phyloP scores from a whole-genome alignment of 2,329 filamentous ascomycete species.

The Beauveria sp. region DNA sequence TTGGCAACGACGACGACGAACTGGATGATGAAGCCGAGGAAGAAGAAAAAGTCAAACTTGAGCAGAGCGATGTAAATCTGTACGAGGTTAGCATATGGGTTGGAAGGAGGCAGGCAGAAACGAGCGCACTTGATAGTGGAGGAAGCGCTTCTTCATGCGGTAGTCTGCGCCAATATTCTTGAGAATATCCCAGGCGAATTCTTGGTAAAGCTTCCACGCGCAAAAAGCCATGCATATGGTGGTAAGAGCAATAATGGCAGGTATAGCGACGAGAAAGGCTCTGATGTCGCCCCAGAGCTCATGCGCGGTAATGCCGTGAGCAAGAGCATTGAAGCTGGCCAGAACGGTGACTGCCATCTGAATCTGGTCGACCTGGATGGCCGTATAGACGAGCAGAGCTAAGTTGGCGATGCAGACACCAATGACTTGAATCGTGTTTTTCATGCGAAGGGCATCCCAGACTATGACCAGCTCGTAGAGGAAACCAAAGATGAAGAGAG shows the following conservation, averaged over 20 bases:
- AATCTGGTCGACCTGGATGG: slow-evolving; percentile 90
- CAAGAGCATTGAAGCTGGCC: slow-evolving; percentile 35
- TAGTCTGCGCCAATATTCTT: slow-evolving; percentile 98
- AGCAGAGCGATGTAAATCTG: slow-evolving; percentile 95
- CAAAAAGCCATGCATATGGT: slow-evolving; percentile 67
- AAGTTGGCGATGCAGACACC: slow-evolving; percentile 89
- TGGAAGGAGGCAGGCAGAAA: background rate
- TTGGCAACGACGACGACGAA: slow-evolving; percentile 86
- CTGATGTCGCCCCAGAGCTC: slow-evolving; percentile 62
- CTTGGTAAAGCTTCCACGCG: slow-evolving; percentile 94
- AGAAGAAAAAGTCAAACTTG: slow-evolving; percentile 99
- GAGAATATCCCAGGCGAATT: slow-evolving; percentile 98
- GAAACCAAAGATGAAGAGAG: slow-evolving; percentile 95
- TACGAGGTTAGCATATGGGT: slow-evolving; percentile 15
- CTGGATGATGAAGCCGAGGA: slow-evolving; percentile 95
- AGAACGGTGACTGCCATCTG: slow-evolving; percentile 59
- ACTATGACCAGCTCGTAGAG: slow-evolving; percentile 84
- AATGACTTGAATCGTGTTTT: slow-evolving; percentile 98
- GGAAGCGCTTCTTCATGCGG: slow-evolving; percentile 91
- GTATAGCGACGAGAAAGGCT: slow-evolving; percentile 77
- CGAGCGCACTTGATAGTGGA: slow-evolving; percentile 77
- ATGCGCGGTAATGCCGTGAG: slow-evolving; percentile 19
- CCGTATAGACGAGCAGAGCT: slow-evolving; percentile 84
- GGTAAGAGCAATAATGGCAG: slow-evolving; percentile 69
- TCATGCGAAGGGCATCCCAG: slow-evolving; percentile 86